phyloP scores from a whole-genome alignment of 2,329 filamentous ascomycete genomes.

The Xylariales sp. region DNA sequence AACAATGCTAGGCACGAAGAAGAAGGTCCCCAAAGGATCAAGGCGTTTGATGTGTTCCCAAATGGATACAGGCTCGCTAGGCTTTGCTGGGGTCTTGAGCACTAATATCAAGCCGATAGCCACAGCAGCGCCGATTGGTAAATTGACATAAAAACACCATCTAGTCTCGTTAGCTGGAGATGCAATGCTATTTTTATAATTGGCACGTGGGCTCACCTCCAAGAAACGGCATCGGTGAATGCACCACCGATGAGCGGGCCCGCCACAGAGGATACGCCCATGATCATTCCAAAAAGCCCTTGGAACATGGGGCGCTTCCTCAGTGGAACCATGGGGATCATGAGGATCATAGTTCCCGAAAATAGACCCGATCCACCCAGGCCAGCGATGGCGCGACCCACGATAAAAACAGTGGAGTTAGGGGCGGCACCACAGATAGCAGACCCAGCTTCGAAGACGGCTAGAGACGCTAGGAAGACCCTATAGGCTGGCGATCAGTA shows the following conservation, averaged over 20 bases:
- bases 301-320: constrained; percentile 57
- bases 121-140: constrained; percentile 50
- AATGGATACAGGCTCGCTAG: constrained; percentile 16
- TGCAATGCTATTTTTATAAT: not conserved
- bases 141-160: constrained; percentile 57
- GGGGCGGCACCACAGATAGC: constrained; percentile 48
- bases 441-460: constrained; percentile 51
- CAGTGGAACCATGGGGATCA: constrained; percentile 55
- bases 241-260: constrained; percentile 52
- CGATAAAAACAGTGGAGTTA: constrained; percentile 48
- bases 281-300: constrained; percentile 47
- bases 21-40: constrained; percentile 54
- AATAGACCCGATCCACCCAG: constrained; percentile 54
- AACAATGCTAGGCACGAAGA: constrained; percentile 56
- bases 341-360: constrained; percentile 51
- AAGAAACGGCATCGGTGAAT: constrained; percentile 42
- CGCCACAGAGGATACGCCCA: constrained; percentile 49
- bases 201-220: constrained; percentile 36
- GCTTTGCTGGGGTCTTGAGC: constrained; percentile 34
- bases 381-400: constrained; percentile 53
- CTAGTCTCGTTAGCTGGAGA: too few relatives aligned
- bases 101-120: constrained; percentile 44
- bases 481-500: too few relatives aligned
- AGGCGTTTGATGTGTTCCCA: constrained; percentile 38
- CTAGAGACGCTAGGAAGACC: constrained; percentile 41